Evolutionary conservation across 768 basidiomycete species (phyloP), one percentile per base, ranked within the genome.

Genomic region (Boletus edulis): DNA sequence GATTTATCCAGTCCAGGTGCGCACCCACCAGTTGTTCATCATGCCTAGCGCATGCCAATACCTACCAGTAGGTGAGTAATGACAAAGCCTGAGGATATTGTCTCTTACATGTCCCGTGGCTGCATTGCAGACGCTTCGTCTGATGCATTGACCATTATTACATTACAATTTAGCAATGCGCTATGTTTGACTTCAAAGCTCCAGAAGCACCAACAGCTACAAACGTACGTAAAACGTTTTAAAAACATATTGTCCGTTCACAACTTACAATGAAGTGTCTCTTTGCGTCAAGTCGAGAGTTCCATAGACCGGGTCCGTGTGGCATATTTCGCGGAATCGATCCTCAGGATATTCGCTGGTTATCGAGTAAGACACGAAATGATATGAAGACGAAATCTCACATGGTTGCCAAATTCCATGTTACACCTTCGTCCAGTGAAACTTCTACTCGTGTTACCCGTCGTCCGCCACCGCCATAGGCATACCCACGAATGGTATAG

Each of bases 181-280:
- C 53, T 44, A 13, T 78, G 46, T 1, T 71, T 56, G 11, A 81
- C 67, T 1, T 72, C 65, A 53, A 77, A 72, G 1, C 67, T 65
- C 82, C 83, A 86, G 66, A 84, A 82, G 54, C 77, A 81, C 84
- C 85, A 86, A 62, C 82, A 85, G 61, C 66, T 67, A 39, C 14
- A 17, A 29, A 15, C 0, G 4, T 5, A 18, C n/a, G 35, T 50
- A 20, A 54, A 34, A 27, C 7, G 9, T 4, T 32, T 38, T 0
- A 6, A 52, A 17, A 34, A 10, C 20, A 3, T 31, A 22, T 51
- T 15, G 27, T 35, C 22, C 35, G n/a, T 32, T 52, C 22, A 9
- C 15, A 43, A 27, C 73, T 64, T 39, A 75, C 73, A 80, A 82
- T 57, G 77, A 80, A 20, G 74, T 75, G 46, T 84, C 81, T 6